phyloP scores from a whole-genome alignment of 208 protist species.

The Herpetomonas tarakana region DNA sequence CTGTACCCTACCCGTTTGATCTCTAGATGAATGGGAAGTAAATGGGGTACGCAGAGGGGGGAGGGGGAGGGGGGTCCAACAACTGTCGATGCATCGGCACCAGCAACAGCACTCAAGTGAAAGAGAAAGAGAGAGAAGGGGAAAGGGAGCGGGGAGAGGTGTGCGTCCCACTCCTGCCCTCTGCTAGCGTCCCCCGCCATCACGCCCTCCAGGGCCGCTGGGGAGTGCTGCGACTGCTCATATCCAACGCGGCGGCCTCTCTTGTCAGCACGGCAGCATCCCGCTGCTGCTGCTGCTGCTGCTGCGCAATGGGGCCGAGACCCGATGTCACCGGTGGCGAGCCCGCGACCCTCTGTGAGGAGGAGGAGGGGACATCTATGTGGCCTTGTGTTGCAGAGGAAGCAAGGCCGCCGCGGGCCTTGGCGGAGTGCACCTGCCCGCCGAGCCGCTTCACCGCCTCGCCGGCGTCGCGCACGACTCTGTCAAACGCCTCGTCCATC shows the following conservation, averaged over 20 bases:
- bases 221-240: conserved; percentile 1
- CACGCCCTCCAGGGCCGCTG: conserved; percentile 19
- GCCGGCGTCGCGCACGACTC: conserved; percentile 51
- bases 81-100: too few species aligned
- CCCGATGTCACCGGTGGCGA: not conserved
- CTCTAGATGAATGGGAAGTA: too few species aligned
- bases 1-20: too few species aligned
- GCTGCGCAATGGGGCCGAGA: too few species aligned
- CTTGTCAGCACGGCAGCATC: not conserved
- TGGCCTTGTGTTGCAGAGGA: too few species aligned
- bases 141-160: not conserved
- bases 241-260: not conserved
- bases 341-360: too few species aligned
- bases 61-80: too few species aligned
- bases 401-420: conserved; percentile 11
- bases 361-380: too few species aligned
- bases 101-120: too few species aligned
- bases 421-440: conserved; percentile 33
- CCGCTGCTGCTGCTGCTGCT: not conserved
- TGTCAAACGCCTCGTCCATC: conserved; percentile 54
- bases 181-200: not conserved
- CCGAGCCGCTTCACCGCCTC: conserved; percentile 48
- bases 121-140: conserved; percentile 10
- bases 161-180: not conserved
- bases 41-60: too few species aligned